phyloP scores from a whole-genome alignment of 2,329 filamentous ascomycete species.

The Ophiostoma quercus region DNA sequence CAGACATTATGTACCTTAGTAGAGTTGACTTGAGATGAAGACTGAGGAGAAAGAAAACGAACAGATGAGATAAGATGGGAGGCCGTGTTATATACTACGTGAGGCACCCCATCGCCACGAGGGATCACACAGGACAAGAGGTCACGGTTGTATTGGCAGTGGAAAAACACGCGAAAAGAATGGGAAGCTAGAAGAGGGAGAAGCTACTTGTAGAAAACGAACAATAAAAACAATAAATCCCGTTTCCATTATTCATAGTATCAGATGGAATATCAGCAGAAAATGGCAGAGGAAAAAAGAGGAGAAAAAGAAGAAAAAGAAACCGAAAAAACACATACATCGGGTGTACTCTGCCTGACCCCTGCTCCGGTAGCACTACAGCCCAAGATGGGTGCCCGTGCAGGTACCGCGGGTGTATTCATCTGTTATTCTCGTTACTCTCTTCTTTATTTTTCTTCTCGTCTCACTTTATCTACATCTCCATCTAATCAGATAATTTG shows the following conservation, averaged over 20 bases:
- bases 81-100: neutral
- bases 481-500: conserved; percentile 16
- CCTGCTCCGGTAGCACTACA: neutral
- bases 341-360: neutral
- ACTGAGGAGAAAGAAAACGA: neutral
- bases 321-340: neutral
- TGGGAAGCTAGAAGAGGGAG: neutral
- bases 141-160: neutral
- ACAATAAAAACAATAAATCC: neutral
- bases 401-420: neutral
- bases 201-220: neutral
- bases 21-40: neutral
- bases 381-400: neutral
- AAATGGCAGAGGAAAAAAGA: too few relatives aligned
- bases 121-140: neutral
- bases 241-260: conserved; percentile 8
- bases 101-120: neutral
- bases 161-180: conserved; percentile 1
- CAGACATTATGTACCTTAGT: conserved; percentile 2
- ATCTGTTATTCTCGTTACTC: too few relatives aligned
- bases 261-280: too few relatives aligned
- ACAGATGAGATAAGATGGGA: neutral
- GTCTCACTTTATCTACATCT: conserved; percentile 13
- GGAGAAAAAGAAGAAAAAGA: too few relatives aligned
- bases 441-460: neutral